These are phyloP conservation scores for Azolla pinnata DNA, from an alignment of 75 land plant genomes.

Conservation along the genomic window DNA sequence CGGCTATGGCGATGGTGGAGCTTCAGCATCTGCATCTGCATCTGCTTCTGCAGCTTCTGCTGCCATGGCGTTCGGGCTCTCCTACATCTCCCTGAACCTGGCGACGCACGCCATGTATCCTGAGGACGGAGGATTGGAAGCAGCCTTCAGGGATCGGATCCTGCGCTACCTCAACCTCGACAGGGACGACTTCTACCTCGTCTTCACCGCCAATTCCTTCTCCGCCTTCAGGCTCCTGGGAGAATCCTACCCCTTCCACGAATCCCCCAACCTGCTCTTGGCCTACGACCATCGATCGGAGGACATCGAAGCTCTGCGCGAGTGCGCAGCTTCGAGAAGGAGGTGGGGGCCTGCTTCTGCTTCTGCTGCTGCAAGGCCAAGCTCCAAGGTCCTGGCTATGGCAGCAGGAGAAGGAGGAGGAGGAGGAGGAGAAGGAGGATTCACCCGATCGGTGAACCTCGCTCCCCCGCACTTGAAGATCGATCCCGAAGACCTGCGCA, in stretches of 20 bases:
- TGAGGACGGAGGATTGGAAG: conserved; percentile 8
- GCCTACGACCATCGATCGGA: conserved; percentile 19
- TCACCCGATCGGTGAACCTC: conserved; percentile 5
- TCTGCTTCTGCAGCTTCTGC: too few relatives aligned
- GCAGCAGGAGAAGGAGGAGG: too few relatives aligned
- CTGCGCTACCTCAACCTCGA: conserved; percentile 21
- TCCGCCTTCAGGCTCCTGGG: conserved; percentile 24
- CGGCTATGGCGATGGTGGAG: background rate
- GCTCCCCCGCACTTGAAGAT: conserved; percentile 9
- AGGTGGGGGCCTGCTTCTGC: too few relatives aligned
- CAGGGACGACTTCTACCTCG: conserved; percentile 19
- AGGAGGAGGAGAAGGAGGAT: too few relatives aligned
- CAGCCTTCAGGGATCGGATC: conserved; percentile 12
- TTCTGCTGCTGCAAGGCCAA: too few relatives aligned
- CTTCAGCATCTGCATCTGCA: background rate
- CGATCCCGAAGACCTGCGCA: conserved; percentile 10
- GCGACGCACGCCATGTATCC: conserved; percentile 21
- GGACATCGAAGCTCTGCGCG: conserved; percentile 12
- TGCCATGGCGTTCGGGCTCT: conserved; percentile 10
- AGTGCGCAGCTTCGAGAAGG: conserved; percentile 15
- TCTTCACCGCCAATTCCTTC: conserved; percentile 22
- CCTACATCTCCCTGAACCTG: conserved; percentile 21
- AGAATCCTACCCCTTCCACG: conserved; percentile 22
- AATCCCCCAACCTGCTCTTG: conserved; percentile 10
- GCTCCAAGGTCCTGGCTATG: too few relatives aligned